Percentiles rank a stretch among this genome's conserved stretches.
Evolutionary conservation across 768 basidiomycete genomes (phyloP).

Genomic region (Phaffia australis): DNA sequence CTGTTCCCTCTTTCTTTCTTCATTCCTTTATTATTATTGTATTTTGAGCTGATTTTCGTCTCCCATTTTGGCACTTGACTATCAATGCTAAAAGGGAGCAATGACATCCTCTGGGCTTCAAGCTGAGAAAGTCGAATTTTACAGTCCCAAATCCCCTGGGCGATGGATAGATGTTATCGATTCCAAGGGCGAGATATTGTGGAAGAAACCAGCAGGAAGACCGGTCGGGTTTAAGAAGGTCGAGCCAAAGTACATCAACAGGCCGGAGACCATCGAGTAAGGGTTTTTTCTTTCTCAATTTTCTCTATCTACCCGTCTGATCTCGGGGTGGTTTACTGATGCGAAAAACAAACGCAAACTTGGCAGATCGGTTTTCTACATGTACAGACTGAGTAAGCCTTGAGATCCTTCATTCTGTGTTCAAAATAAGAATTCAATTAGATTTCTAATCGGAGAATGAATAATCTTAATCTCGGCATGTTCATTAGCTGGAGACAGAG

Average conservation of each 20-base stretch:
- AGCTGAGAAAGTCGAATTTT: slow-evolving; percentile 35
- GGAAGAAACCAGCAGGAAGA: slow-evolving; percentile 12
- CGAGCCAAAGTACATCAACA: slow-evolving; percentile 33
- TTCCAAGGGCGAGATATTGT: slow-evolving; percentile 22
- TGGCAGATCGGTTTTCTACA: slow-evolving; percentile 33
- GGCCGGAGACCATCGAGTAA: slow-evolving; percentile 42
- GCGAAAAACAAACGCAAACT: background rate
- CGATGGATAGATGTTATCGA: slow-evolving; percentile 23
- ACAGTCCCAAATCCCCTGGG: slow-evolving; percentile 7
- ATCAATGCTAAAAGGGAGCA: slow-evolving; percentile 25
- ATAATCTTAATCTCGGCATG: background rate
- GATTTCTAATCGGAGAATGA: slow-evolving; percentile 9
- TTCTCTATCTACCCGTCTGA: too few relatives aligned
- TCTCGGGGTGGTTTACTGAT: background rate
- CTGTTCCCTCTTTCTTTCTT: background rate
- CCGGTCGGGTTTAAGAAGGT: slow-evolving; percentile 32
- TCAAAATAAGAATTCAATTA: slow-evolving; percentile 37
- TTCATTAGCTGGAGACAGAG: slow-evolving; percentile 37
- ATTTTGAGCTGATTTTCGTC: background rate
- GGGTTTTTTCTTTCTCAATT: background rate
- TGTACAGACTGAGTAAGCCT: slow-evolving; percentile 23
- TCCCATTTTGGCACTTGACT: background rate
- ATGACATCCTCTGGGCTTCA: slow-evolving; percentile 35
- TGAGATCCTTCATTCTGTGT: slow-evolving; percentile 26
- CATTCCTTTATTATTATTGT: background rate